Evolutionary conservation across 805 yeast genomes (phyloP), one percentile per base, ranked within the genome.

Genomic region (Candida michaelii): DNA sequence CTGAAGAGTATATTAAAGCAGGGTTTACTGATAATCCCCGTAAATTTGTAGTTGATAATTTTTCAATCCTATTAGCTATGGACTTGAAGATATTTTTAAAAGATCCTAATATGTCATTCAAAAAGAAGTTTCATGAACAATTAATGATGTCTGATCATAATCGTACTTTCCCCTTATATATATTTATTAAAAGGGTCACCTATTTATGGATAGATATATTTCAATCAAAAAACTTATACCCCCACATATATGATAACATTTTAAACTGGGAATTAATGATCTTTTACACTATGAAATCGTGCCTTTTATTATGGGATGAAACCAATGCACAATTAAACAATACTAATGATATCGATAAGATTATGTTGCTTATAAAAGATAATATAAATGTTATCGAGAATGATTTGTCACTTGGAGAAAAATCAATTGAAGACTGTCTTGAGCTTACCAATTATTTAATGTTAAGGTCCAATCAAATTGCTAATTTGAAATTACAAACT

Each of bases 221-320:
- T 43, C 62, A 60, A 44, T 54, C 60, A 24, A 45, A 42, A 24
- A 50, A 50, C 9, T 40, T 43, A 15, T 70, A 66, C 51, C 73
- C 76, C 1, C 58, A 56, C 17, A 59, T 80, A 33, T 65, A 62
- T 32, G 56, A 58, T 12, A 61, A 69, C 16, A 64, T 75, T 32
- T 72, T 71, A 46, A 63, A 70, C 39, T 78, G 83, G 71, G 82
- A 76, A 42, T 51, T 74, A 18, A 62, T 85, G 54, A 77, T 79
- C 39, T 80, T 74, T 54, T 66, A 71, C 25, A 70, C 82, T 14
- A 76, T 84, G 75, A 68, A 72, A 29, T 76, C 77, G 46, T 71
- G 82, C 42, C 64, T 84, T 50, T 71, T 73, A 30, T 65, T 83
- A 32, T 85, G 93, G 91, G 77, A 75, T 47, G 77, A 72, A 38